phyloP scores from a whole-genome alignment of 176 grass and related monocot genomes.

The Triticum urartu region DNA sequence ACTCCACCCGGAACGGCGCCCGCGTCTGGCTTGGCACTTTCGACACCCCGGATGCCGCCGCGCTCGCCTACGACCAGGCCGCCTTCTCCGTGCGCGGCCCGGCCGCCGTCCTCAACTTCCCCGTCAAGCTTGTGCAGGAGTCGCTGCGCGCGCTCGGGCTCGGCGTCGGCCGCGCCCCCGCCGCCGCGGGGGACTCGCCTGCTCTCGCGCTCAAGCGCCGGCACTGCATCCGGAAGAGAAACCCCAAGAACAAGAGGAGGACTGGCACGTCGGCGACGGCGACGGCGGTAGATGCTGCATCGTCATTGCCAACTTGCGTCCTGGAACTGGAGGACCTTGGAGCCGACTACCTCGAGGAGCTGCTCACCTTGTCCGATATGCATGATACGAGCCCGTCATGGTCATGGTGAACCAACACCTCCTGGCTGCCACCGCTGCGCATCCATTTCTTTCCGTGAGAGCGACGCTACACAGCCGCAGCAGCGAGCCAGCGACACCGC shows the following conservation, averaged over 20 bases:
- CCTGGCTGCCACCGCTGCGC: neutral
- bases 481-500: no score
- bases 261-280: neutral
- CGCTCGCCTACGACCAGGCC: constrained; percentile 67
- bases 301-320: neutral
- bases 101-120: constrained; percentile 22
- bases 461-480: neutral
- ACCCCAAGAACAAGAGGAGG: neutral
- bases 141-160: constrained; percentile 11
- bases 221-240: constrained; percentile 30
- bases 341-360: constrained; percentile 28
- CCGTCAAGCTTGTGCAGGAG: constrained; percentile 8
- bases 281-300: neutral
- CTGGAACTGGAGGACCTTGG: constrained; percentile 35
- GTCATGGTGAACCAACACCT: neutral
- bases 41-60: constrained; percentile 52
- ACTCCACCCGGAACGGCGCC: constrained; percentile 32
- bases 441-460: neutral
- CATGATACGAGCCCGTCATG: neutral
- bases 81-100: constrained; percentile 28
- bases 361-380: constrained; percentile 11
- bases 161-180: neutral
- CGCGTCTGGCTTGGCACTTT: constrained; percentile 84
- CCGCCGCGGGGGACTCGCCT: neutral
- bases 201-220: constrained; percentile 23